Evolutionary conservation across 805 yeast genomes (phyloP), one percentile per base, ranked within the genome.

Genomic region (Metschnikowia bowlesiae): DNA sequence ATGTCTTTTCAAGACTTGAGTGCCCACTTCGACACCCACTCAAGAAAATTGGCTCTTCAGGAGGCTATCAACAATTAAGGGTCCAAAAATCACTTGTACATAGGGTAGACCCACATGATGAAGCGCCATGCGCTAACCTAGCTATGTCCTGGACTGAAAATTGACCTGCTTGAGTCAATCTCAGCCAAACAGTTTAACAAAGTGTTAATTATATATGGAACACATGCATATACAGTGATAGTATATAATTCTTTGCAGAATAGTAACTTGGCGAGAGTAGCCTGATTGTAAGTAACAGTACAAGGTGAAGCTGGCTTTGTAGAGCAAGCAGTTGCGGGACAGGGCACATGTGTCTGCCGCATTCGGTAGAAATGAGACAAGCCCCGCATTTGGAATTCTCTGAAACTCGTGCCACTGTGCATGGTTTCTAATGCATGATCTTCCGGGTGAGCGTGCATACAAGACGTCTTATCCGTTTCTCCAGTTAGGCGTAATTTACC

Each of bases 1-100:
- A 66, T 78, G 61, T 70, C 71, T 7, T 78, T 87, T 52, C 73
- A 68, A 18, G 96, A 90, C 56, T 69, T 90, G 58, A 70, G 79
- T 8, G 83, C 81, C 48, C 66, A 75, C 53, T 82, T 92, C 56
- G 95, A 91, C 64, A 76, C 87, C 50, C 95, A 91, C 63, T 89
- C 96, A 8, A 82, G 96, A 68, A 79, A 82, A 60, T 70, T 91
- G 59, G 83, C 83, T 52, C 75, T 90, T 58, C 76, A 87, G 61
- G 96, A 89, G 53, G 85, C 85, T 53, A 81, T 87, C 46, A 64
- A 69, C 49, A 64, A 54, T 30, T 58, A 53, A 30, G 14, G 22
- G 30, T n/a, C 40, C 30, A 4, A 28, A 32, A 14, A 37, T 22
- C 11, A n/a, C 50, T 29, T 46, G 48, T 44, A 48, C 26, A 48